phyloP scores from a whole-genome alignment of 2,329 filamentous ascomycete species.

The Aspergillus udagawae region DNA sequence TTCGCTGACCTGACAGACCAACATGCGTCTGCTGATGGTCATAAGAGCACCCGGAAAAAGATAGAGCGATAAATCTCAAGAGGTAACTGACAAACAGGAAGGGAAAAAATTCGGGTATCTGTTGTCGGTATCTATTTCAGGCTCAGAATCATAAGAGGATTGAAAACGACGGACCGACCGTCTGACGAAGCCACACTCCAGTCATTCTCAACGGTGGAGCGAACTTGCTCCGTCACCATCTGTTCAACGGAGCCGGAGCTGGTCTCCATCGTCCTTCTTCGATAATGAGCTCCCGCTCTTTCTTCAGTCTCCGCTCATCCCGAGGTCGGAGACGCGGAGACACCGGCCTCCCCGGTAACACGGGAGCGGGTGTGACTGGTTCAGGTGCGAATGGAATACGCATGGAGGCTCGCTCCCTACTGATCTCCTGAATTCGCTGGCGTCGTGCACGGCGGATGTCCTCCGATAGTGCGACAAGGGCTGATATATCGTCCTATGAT shows the following conservation, averaged over 20 bases:
- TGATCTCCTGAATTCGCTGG: conserved; percentile 57
- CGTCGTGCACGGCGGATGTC: conserved; percentile 67
- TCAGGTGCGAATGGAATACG: conserved; percentile 16
- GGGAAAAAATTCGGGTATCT: background rate
- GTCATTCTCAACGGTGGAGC: background rate
- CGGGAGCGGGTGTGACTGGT: conserved; percentile 9
- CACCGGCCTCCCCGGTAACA: conserved; percentile 13
- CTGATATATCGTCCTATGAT: conserved; percentile 77
- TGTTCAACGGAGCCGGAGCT: conserved; percentile 3
- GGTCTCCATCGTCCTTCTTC: conserved; percentile 16
- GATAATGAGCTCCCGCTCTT: conserved; percentile 24
- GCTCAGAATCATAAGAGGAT: background rate
- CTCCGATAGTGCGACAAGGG: conserved; percentile 77
- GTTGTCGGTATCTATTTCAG: background rate
- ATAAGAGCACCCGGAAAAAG: background rate
- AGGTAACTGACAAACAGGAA: background rate
- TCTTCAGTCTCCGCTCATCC: conserved; percentile 17
- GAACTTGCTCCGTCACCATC: conserved; percentile 8
- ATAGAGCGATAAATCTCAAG: background rate
- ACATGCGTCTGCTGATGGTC: background rate
- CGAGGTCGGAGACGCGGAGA: conserved; percentile 17
- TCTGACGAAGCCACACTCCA: background rate
- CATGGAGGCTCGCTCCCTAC: conserved; percentile 40
- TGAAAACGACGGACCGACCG: background rate
- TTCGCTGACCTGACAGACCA: too few relatives aligned